Evolutionary conservation across 805 yeast genomes (phyloP).

Genomic region (Starmerella stellata): DNA sequence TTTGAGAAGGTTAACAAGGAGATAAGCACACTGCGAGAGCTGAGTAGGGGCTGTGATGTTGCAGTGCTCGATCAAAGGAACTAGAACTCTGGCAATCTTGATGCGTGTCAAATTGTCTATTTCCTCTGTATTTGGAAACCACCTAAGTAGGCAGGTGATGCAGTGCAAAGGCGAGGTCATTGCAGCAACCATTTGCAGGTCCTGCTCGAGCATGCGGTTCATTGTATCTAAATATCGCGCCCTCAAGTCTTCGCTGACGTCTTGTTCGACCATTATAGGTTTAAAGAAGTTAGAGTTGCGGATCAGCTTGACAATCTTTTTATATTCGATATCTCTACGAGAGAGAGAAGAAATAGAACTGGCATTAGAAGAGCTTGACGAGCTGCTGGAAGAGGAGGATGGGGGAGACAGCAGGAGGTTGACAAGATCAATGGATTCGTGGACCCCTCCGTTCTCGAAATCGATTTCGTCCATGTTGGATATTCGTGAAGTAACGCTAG

Average conservation of each 20-base stretch:
- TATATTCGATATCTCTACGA: background rate
- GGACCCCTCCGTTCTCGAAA: background rate
- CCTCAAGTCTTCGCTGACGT: background rate
- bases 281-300: background rate
- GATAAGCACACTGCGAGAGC: background rate
- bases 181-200: background rate
- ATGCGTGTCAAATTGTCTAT: too few relatives aligned
- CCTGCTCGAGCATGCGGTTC: background rate
- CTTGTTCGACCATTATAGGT: background rate
- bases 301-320: background rate
- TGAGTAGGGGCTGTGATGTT: background rate
- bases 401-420: background rate
- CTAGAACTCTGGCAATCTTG: background rate
- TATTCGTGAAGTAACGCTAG: background rate
- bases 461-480: background rate
- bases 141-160: background rate
- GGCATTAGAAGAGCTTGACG: too few relatives aligned
- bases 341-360: too few relatives aligned
- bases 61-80: background rate
- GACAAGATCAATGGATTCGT: background rate
- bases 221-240: background rate
- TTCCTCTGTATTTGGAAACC: too few relatives aligned
- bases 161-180: background rate
- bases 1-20: background rate
- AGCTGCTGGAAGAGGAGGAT: too few relatives aligned